Evolutionary conservation across 139 green algal genomes (phyloP), one percentile per base, ranked within the genome.

Genomic region (Astrephomene gubernaculifera): DNA sequence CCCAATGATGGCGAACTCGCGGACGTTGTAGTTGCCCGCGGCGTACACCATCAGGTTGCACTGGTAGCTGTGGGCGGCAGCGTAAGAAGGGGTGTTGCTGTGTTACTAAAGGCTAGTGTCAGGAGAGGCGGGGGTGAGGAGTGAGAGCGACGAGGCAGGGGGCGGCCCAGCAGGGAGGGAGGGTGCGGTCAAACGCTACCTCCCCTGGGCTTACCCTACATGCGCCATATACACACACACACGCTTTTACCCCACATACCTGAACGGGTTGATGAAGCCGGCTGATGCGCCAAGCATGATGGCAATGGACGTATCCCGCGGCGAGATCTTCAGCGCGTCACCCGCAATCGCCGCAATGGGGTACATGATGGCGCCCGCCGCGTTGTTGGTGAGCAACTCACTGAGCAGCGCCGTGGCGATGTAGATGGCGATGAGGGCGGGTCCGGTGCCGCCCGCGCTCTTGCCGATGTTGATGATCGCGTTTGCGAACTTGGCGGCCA

Each of bases 31-130:
- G 45, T 91, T 91, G n/a, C 93, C 93, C 4, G 93, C 90, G 2
- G 85, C 86, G 78, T 90, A 94, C 17, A 95, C 92, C 93, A 96
- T 96, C 31, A 96, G 89, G 89, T 96, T 95, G 83, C 64, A 89
- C 83, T 96, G 93, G 88, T 96, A 96, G 49, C 74, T 80, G 49
- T 49, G 49, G 31, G 41, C n/a, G 63, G 6, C 8, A 71, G 6
- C 10, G 25, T 10, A 12, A 71, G 6, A 67, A 31, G n/a, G n/a
- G n/a, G n/a, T n/a, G n/a, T n/a, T n/a, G n/a, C n/a, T n/a, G n/a
- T n/a, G n/a, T n/a, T n/a, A n/a, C n/a, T n/a, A n/a, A n/a, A n/a
- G n/a, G n/a, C n/a, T n/a, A n/a, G n/a, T n/a, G n/a, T n/a, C n/a
- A n/a, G n/a, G n/a, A n/a, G n/a, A n/a, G n/a, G n/a, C n/a, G n/a